A percentile compares a stretch with the other conserved stretches of the same genome.
phyloP scores from a whole-genome alignment of 495 filamentous ascomycete species.

The Daldinia grandis region DNA sequence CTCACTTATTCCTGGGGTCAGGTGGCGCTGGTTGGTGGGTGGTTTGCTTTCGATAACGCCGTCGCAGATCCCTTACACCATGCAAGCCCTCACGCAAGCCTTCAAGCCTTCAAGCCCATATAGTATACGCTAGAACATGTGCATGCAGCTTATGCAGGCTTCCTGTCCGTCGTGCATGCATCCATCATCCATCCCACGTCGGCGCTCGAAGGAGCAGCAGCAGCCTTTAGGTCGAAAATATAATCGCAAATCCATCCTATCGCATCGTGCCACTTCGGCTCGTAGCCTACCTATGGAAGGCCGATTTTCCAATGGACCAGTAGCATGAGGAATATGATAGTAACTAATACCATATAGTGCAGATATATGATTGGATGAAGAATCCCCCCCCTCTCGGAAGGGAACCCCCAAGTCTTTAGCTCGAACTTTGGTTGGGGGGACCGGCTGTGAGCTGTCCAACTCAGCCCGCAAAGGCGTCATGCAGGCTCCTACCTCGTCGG shows the following conservation, averaged over 20 bases:
- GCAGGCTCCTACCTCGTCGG: conserved; percentile 22
- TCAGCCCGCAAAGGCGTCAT: conserved; percentile 23
- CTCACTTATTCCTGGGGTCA: conserved; percentile 16
- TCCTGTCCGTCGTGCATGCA: conserved; percentile 32
- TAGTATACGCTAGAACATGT: conserved; percentile 23
- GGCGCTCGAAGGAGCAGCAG: neutral
- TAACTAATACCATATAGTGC: conserved; percentile 6
- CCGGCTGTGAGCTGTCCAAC: conserved; percentile 27
- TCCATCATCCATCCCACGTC: conserved; percentile 11
- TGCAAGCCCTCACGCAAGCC: neutral
- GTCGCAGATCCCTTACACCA: conserved; percentile 30
- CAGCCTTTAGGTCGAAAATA: conserved; percentile 21
- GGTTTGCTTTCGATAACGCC: neutral
- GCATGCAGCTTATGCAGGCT: conserved; percentile 35
- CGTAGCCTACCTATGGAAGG: conserved; percentile 14
- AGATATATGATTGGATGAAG: conserved; percentile 23
- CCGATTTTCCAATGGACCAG: conserved; percentile 29
- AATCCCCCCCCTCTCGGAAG: conserved; percentile 3
- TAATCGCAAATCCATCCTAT: conserved; percentile 30
- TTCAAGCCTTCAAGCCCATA: neutral
- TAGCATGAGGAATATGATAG: conserved; percentile 17
- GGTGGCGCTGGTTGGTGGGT: conserved; percentile 13
- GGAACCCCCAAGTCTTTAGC: conserved; percentile 1
- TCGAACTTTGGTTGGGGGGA: conserved; percentile 9
- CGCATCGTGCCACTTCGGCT: conserved; percentile 29